phyloP scores from a whole-genome alignment of 1,284 basidiomycete genomes.

The Anthracocystis setariae region DNA sequence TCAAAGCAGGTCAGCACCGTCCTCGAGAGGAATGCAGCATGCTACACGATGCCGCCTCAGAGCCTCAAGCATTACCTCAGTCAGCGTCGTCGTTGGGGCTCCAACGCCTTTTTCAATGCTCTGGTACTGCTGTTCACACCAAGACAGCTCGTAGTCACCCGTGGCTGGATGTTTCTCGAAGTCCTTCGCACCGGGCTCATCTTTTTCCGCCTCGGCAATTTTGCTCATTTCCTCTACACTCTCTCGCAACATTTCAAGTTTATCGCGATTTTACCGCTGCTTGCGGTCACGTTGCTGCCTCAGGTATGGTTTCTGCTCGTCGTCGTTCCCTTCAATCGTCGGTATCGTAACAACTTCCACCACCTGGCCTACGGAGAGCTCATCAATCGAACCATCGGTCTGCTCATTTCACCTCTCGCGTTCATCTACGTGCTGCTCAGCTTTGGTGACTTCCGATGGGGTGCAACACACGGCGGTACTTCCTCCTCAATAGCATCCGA shows the following conservation, averaged over 20 bases:
- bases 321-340: slow-evolving; percentile 15
- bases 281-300: slow-evolving; percentile 29
- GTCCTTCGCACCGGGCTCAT: slow-evolving; percentile 23
- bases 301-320: slow-evolving; percentile 37
- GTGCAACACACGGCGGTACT: slow-evolving; percentile 27
- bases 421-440: slow-evolving; percentile 34
- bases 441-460: slow-evolving; percentile 34
- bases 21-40: slow-evolving; percentile 28
- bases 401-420: slow-evolving; percentile 28
- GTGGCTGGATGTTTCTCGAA: slow-evolving; percentile 30
- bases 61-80: slow-evolving; percentile 36
- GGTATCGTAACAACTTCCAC: slow-evolving; percentile 16
- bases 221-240: slow-evolving; percentile 32
- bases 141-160: slow-evolving; percentile 26
- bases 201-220: slow-evolving; percentile 34
- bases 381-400: slow-evolving; percentile 20
- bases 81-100: slow-evolving; percentile 32
- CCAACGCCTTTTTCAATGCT: slow-evolving; percentile 40
- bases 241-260: slow-evolving; percentile 22
- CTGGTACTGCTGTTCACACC: slow-evolving; percentile 21
- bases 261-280: slow-evolving; percentile 17
- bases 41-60: slow-evolving; percentile 37
- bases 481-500: too few species aligned
- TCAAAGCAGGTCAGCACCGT: slow-evolving; percentile 32
- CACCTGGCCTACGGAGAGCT: slow-evolving; percentile 26